A percentile compares a stretch with the other conserved stretches of the same genome.
phyloP scores from a whole-genome alignment of 257 asterid species.

The Capsicum baccatum region DNA sequence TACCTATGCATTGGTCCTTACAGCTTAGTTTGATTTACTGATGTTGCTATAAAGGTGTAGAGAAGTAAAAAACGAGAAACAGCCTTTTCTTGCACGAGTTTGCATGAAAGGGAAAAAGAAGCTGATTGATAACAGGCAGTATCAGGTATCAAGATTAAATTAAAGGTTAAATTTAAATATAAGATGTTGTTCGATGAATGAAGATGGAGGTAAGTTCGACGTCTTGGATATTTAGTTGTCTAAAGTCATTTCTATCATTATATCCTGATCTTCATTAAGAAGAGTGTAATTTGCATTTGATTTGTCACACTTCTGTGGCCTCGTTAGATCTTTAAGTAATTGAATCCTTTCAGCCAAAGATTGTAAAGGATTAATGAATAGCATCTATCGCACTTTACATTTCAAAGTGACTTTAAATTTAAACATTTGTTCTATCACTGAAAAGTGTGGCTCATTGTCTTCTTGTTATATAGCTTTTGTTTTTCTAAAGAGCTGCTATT shows the following conservation, averaged over 20 bases:
- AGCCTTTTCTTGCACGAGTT: not conserved
- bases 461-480: slow-evolving; percentile 1
- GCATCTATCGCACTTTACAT: not conserved
- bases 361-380: slow-evolving; percentile 11
- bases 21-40: slow-evolving; percentile 2
- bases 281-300: not conserved
- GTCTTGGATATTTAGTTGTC: not conserved
- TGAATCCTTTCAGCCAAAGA: not conserved
- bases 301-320: not conserved
- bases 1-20: not conserved
- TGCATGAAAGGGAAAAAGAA: not conserved
- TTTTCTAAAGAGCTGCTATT: not conserved
- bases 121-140: slow-evolving; percentile 13
- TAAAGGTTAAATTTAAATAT: not conserved
- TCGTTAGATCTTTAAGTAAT: slow-evolving; percentile 5
- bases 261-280: slow-evolving; percentile 10
- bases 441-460: not conserved
- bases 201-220: not conserved
- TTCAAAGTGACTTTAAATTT: slow-evolving; percentile 8
- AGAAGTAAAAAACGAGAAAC: not conserved
- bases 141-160: not conserved
- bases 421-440: not conserved
- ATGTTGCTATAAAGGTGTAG: slow-evolving; percentile 10
- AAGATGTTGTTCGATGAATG: not conserved
- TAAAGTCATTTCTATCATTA: not conserved